These are phyloP conservation scores for Stemphylium beticola DNA, from an alignment of 2,329 filamentous ascomycete genomes.

Conservation along the genomic window DNA sequence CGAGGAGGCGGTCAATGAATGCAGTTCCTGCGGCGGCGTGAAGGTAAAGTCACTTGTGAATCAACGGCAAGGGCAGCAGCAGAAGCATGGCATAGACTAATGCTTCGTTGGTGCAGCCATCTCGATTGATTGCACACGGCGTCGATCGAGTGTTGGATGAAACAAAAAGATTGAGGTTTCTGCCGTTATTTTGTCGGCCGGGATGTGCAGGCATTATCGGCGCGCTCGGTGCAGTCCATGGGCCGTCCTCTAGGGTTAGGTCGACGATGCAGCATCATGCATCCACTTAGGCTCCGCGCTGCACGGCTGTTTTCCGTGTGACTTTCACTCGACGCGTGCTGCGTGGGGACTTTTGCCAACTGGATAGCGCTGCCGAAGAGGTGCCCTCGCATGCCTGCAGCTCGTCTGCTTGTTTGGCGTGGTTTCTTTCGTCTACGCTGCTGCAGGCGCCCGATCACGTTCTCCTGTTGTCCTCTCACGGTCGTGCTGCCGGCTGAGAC, in stretches of 20 bases:
- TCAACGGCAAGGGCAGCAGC: background rate
- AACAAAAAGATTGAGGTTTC: background rate
- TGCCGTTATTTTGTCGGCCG: constrained; percentile 4
- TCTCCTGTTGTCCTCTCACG: background rate
- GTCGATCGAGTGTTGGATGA: constrained; percentile 2
- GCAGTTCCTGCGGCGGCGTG: background rate
- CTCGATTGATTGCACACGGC: too few species aligned
- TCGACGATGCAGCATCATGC: constrained; percentile 6
- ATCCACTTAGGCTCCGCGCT: constrained; percentile 9
- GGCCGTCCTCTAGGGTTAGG: background rate
- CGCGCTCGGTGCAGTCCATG: constrained; percentile 11
- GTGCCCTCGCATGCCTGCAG: constrained; percentile 9
- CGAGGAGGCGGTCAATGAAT: constrained; percentile 10
- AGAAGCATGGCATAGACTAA: background rate
- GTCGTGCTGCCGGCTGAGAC: constrained; percentile 17
- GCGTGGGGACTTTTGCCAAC: constrained; percentile 20
- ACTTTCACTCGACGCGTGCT: constrained; percentile 18
- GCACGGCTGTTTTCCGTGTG: constrained; percentile 20
- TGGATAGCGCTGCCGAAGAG: constrained; percentile 13
- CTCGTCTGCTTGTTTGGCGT: background rate
- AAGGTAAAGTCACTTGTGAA: background rate
- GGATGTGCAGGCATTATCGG: constrained; percentile 9
- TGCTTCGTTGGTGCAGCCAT: background rate
- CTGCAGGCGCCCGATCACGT: background rate
- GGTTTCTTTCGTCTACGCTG: background rate